Evolutionary conservation across 208 protist genomes (phyloP).

Genomic region (Chromosphaera perkinsii): DNA sequence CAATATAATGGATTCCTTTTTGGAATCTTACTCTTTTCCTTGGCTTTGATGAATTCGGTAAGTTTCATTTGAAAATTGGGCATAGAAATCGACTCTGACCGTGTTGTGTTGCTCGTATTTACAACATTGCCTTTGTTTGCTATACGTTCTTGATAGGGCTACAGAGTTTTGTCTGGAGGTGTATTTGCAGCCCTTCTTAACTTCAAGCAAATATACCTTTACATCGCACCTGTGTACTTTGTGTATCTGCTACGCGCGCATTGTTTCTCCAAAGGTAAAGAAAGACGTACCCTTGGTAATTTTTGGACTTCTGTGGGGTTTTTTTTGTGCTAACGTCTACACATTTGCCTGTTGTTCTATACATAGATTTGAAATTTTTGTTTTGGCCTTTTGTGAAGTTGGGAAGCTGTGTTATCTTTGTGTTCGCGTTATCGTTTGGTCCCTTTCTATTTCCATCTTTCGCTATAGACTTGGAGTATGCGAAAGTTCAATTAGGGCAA

Average conservation of each 20-base stretch:
- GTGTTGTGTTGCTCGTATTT: no score
- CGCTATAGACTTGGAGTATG: not conserved
- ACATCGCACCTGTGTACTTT: slow-evolving; percentile 62
- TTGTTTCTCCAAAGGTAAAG: slow-evolving; percentile 51
- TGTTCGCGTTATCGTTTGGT: slow-evolving; percentile 45
- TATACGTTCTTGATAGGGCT: no score
- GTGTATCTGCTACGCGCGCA: slow-evolving; percentile 57
- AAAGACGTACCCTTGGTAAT: no score
- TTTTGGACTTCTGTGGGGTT: no score
- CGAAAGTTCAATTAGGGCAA: slow-evolving; percentile 5
- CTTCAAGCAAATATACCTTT: slow-evolving; percentile 76
- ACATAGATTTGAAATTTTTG: not conserved
- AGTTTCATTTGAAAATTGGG: no score
- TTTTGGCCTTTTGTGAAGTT: slow-evolving; percentile 30
- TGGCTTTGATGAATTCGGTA: slow-evolving; percentile 25
- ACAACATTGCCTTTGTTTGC: no score
- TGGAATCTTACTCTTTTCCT: slow-evolving; percentile 58
- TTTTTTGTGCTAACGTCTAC: not conserved
- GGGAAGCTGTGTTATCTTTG: slow-evolving; percentile 31
- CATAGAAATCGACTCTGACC: no score
- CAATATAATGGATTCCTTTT: slow-evolving; percentile 80
- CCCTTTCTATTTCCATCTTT: slow-evolving; percentile 33
- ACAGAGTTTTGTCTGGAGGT: slow-evolving; percentile 32
- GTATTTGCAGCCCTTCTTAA: slow-evolving; percentile 67
- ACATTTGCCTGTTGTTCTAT: not conserved